Conservation (phyloP, 1,139 yeast species). For the Nakaseomyces uthaithaninus region DNA sequence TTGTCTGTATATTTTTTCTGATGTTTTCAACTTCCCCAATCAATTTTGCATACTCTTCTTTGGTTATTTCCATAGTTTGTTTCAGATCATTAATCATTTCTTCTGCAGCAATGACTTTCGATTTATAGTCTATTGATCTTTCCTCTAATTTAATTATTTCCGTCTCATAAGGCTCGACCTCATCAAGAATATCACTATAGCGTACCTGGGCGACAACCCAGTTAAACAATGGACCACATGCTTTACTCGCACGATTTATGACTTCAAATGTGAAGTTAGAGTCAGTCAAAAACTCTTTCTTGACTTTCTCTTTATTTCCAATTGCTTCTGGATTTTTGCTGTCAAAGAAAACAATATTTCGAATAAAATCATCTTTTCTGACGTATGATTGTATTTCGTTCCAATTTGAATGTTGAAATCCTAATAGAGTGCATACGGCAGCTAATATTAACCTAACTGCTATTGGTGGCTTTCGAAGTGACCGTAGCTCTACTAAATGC, state of each 20-base stretch:
- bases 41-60: constrained; percentile 57
- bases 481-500: constrained; percentile 79
- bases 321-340: constrained; percentile 45
- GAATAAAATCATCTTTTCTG: constrained; percentile 79
- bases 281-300: constrained; percentile 47
- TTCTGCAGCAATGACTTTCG: constrained; percentile 65
- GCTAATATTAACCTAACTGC: constrained; percentile 82
- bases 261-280: constrained; percentile 63
- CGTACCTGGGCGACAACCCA: constrained; percentile 87
- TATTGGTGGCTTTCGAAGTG: constrained; percentile 87
- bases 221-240: constrained; percentile 84
- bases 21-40: constrained; percentile 74
- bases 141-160: constrained; percentile 57
- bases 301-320: constrained; percentile 32
- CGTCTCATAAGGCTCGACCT: constrained; percentile 63
- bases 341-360: constrained; percentile 70
- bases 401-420: constrained; percentile 66
- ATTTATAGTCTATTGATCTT: constrained; percentile 53
- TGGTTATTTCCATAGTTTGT: constrained; percentile 57
- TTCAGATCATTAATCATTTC: constrained; percentile 76
- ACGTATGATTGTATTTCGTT: constrained; percentile 75
- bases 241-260: constrained; percentile 85
- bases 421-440: constrained; percentile 75
- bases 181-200: constrained; percentile 60
- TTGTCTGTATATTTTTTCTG: constrained; percentile 59